A percentile compares a stretch with the other conserved stretches of the same genome.
Conservation (phyloP, 2,329 filamentous ascomycete genomes). For the Paecilomyces sp. region DNA sequence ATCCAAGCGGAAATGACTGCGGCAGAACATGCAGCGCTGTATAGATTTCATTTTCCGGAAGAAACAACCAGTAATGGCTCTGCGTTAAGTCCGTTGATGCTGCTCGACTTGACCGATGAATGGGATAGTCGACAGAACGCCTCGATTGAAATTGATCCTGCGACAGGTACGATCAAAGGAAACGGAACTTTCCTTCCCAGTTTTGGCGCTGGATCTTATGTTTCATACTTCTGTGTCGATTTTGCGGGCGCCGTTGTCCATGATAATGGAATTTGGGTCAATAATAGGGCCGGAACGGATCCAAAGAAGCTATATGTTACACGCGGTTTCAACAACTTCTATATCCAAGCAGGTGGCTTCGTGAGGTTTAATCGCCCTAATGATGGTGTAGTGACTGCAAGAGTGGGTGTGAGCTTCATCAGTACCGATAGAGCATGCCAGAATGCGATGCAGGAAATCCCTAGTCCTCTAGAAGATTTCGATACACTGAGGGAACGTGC, state of each 20-base stretch:
- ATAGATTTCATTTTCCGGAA: conserved; percentile 56
- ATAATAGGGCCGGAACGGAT: conserved; percentile 49
- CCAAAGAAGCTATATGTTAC: conserved; percentile 48
- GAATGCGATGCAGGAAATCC: conserved; percentile 59
- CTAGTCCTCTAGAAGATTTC: conserved; percentile 37
- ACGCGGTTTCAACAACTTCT: conserved; percentile 47
- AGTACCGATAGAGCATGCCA: conserved; percentile 56
- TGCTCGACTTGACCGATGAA: conserved; percentile 58
- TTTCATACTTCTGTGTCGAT: conserved; percentile 58
- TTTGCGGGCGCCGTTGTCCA: conserved; percentile 50
- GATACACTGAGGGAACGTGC: conserved; percentile 31
- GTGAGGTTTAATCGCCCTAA: conserved; percentile 48
- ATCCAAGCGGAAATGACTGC: conserved; percentile 59
- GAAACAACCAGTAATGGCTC: conserved; percentile 11
- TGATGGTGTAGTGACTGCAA: conserved; percentile 47
- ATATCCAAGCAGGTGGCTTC: conserved; percentile 55
- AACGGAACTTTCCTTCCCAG: conserved; percentile 54
- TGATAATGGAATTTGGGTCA: conserved; percentile 54
- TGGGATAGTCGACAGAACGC: conserved; percentile 54
- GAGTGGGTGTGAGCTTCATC: conserved; percentile 62
- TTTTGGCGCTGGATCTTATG: conserved; percentile 55
- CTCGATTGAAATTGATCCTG: conserved; percentile 45
- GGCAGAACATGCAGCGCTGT: conserved; percentile 53
- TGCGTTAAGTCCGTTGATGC: conserved; percentile 47
- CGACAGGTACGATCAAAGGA: conserved; percentile 53